These are phyloP conservation scores for Cercospora sp. DNA, from an alignment of 2,329 filamentous ascomycete species.

Conservation along the genomic window DNA sequence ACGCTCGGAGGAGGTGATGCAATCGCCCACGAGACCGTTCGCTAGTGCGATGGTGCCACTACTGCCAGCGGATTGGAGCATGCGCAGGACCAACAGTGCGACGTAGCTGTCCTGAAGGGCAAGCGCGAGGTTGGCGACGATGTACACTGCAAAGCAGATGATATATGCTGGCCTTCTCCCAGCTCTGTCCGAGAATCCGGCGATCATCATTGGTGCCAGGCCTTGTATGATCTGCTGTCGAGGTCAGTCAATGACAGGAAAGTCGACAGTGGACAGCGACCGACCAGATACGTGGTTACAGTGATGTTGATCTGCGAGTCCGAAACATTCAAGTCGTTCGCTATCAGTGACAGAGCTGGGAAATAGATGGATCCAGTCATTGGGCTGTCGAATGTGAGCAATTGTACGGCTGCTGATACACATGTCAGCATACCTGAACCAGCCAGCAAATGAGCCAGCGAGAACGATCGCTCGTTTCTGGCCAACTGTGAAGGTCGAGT, in stretches of 20 bases:
- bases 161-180: conserved; percentile 39
- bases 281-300: conserved; percentile 52
- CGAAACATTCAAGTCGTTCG: conserved; percentile 44
- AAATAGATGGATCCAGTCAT: conserved; percentile 44
- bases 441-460: conserved; percentile 31
- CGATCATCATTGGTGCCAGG: conserved; percentile 37
- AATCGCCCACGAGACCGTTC: conserved; percentile 70
- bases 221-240: conserved; percentile 35
- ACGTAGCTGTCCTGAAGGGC: conserved; percentile 39
- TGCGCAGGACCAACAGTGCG: conserved; percentile 60
- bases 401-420: background rate
- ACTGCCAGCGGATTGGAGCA: conserved; percentile 64
- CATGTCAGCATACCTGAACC: conserved; percentile 26
- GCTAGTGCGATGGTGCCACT: conserved; percentile 70
- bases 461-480: conserved; percentile 38
- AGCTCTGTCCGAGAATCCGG: conserved; percentile 36
- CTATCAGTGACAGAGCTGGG: conserved; percentile 40
- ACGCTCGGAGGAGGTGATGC: conserved; percentile 67
- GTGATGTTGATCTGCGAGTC: conserved; percentile 52
- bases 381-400: conserved; percentile 23
- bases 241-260: background rate
- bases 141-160: conserved; percentile 37
- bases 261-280: conserved; percentile 5
- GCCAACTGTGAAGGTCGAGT: conserved; percentile 35
- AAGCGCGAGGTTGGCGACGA: conserved; percentile 40